phyloP scores from a whole-genome alignment of 2,329 filamentous ascomycete species.

The Colletotrichum camelliae region DNA sequence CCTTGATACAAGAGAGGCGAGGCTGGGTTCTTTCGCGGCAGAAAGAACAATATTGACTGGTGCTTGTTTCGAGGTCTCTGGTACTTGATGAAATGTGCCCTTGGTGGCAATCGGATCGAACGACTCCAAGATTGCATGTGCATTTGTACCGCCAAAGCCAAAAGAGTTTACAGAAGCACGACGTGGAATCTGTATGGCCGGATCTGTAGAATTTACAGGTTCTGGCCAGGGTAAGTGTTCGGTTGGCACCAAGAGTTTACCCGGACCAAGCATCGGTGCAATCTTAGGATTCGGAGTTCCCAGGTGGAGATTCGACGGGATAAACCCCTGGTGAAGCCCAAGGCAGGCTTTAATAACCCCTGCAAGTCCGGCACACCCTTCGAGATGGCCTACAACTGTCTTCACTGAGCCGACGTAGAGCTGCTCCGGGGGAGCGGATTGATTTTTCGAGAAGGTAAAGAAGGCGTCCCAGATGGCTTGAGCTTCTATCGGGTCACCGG shows the following conservation, averaged over 20 bases:
- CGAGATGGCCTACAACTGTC: constrained; percentile 31
- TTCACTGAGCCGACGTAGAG: constrained; percentile 32
- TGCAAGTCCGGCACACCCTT: constrained; percentile 30
- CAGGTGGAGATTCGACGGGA: constrained; percentile 36
- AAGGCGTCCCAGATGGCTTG: constrained; percentile 29
- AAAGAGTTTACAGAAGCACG: constrained; percentile 35
- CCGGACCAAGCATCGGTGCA: constrained; percentile 24
- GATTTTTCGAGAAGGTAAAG: neutral
- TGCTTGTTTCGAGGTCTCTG: neutral
- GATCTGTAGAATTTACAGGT: neutral
- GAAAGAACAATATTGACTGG: neutral
- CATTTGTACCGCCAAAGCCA: constrained; percentile 52
- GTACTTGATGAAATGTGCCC: neutral
- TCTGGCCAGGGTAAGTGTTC: constrained; percentile 23
- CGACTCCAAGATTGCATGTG: constrained; percentile 41
- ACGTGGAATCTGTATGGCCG: neutral
- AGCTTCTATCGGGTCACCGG: constrained; percentile 42
- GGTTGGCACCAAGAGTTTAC: constrained; percentile 20
- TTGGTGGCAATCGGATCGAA: neutral
- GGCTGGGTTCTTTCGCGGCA: neutral
- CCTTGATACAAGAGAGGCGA: neutral
- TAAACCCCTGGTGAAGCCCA: constrained; percentile 21
- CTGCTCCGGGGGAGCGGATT: neutral
- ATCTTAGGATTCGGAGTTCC: constrained; percentile 31
- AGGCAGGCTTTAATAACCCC: constrained; percentile 29